These are phyloP conservation scores for Gnomoniopsis smithogilvyi DNA, from an alignment of 2,329 filamentous ascomycete species.

Conservation along the genomic window DNA sequence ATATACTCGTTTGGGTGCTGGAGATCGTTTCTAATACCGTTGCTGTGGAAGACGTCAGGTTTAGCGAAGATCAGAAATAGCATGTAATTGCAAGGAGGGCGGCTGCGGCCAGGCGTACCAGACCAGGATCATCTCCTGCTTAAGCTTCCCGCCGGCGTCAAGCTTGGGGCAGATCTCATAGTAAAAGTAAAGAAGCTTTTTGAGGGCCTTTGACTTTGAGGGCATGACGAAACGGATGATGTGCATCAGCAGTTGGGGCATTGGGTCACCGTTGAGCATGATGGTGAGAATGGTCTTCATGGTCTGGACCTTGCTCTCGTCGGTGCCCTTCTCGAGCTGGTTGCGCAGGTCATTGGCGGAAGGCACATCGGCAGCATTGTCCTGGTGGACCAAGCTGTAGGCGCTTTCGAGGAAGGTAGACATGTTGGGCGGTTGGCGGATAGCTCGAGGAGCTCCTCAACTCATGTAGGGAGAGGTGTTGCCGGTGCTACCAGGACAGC, in stretches of 20 bases:
- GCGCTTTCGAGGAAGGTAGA: conserved; percentile 90
- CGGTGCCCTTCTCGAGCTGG: conserved; percentile 89
- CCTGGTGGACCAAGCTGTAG: conserved; percentile 96
- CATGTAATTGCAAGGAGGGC: background rate
- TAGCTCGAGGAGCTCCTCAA: conserved; percentile 15
- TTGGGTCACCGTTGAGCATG: conserved; percentile 97
- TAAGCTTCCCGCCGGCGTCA: conserved; percentile 87
- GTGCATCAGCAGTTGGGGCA: conserved; percentile 96
- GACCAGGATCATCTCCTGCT: conserved; percentile 99
- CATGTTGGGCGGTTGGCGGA: conserved; percentile 57
- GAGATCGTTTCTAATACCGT: conserved; percentile 95
- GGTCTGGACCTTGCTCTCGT: conserved; percentile 89
- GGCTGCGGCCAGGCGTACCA: conserved; percentile 59
- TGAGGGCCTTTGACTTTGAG: conserved; percentile 90
- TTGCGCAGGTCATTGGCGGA: conserved; percentile 86
- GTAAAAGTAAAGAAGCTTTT: conserved; percentile 99
- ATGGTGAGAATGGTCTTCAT: conserved; percentile 95
- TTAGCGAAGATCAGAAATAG: conserved; percentile 22
- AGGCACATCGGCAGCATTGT: conserved; percentile 93
- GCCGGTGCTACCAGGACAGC: background rate
- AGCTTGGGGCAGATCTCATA: conserved; percentile 98
- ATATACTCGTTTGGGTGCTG: conserved; percentile 99
- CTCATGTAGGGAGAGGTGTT: conserved; percentile 1
- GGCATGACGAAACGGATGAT: conserved; percentile 99
- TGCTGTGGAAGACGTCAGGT: conserved; percentile 51